Evolutionary conservation across 192 early-diverging fungal genomes (phyloP), one percentile per base, ranked within the genome.

Genomic region (Entomortierella lignicola): DNA sequence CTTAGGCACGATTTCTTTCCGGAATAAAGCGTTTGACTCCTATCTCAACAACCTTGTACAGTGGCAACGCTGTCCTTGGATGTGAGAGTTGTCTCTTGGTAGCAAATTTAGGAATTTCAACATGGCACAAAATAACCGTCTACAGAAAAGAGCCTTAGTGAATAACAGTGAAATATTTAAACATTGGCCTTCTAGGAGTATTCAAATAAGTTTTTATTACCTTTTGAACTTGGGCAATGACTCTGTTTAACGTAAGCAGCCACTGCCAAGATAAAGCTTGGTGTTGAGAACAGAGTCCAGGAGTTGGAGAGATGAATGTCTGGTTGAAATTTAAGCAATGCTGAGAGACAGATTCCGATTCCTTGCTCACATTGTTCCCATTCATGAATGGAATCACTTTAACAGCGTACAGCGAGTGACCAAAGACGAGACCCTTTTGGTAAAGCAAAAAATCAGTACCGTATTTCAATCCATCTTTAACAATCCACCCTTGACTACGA

Each of bases 381-480:
- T 31, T 31, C 18, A 50, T 37, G 34, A 37, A 54, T 2, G 64
- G 50, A 15, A 71, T 27, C 1, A 75, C 51, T 18, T 44, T 41
- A 29, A 69, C 57, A 37, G 60, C 63, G 32, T 70, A 90, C 60
- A 89, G 86, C 2, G 88, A 79, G 55, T 92, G 91, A 44, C 83
- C 75, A 81, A 84, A 89, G 27, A 81, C 72, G 12, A 89, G 79
- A 1, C 91, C 91, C 58, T 80, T 77, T 37, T 81, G 66, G 71
- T 92, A 92, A 11, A 92, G 53, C 4, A 91, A 80, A 71, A 89
- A 95, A 69, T 96, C 92, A 2, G 91, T 81, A 8, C 93, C 94
- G 79, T 93, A 97, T 74, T 97, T 97, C 41, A 93, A 60, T 2
- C 96, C 96, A 63, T 88, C 85, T 72, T 88, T 88, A 4, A 94